A percentile compares a stretch with the other conserved stretches of the same genome.
These are phyloP conservation scores for Botryotinia narcissicola DNA, from an alignment of 2,329 filamentous ascomycete genomes.

Conservation along the genomic window DNA sequence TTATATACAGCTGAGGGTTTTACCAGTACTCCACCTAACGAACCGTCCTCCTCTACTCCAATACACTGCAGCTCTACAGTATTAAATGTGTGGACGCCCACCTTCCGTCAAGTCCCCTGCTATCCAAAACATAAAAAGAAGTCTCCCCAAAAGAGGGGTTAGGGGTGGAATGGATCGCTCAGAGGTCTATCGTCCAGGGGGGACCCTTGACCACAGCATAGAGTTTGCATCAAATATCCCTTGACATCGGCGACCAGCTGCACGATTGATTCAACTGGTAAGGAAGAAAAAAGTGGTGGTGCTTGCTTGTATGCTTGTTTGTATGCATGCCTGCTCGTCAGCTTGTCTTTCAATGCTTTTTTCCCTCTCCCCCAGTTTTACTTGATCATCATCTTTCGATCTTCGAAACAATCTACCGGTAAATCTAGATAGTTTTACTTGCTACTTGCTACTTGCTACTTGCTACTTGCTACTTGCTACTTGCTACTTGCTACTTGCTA, in stretches of 20 bases:
- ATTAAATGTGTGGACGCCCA: neutral
- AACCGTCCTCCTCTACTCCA: neutral
- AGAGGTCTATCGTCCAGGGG: slow-evolving; percentile 1
- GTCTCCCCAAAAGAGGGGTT: neutral
- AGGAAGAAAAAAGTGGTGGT: neutral
- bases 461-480: neutral
- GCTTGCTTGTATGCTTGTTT: neutral
- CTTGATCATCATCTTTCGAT: neutral
- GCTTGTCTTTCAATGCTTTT: neutral
- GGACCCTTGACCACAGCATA: slow-evolving; percentile 17
- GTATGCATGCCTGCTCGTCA: neutral
- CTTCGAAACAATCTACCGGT: slow-evolving; percentile 1
- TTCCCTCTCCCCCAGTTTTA: neutral
- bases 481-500: neutral
- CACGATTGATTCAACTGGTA: neutral
- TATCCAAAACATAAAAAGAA: neutral
- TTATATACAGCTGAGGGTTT: neutral
- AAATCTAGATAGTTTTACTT: neutral
- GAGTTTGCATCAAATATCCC: slow-evolving; percentile 8
- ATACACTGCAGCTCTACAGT: neutral
- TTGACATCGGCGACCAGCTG: slow-evolving; percentile 10
- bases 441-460: neutral
- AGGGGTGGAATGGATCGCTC: slow-evolving; percentile 3
- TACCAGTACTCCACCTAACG: neutral
- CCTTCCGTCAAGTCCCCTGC: neutral